A percentile compares a stretch with the other conserved stretches of the same genome.
phyloP scores from a whole-genome alignment of 495 filamentous ascomycete species.

The Hypomontagnella monticulosa region DNA sequence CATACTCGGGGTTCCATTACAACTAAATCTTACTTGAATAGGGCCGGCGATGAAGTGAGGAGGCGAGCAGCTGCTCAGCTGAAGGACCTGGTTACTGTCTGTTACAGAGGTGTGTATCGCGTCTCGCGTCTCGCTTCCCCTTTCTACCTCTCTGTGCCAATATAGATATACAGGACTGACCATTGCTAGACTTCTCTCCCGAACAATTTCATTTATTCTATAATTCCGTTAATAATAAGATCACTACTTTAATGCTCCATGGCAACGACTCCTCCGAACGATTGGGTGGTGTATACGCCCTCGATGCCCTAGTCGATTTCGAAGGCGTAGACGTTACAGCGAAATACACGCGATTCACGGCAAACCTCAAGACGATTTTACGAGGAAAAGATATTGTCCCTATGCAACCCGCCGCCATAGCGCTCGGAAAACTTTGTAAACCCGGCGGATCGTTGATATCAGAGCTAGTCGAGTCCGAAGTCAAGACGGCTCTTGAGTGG shows the following conservation, averaged over 20 bases:
- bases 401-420: slow-evolving; percentile 86
- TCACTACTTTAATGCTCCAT: slow-evolving; percentile 79
- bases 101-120: slow-evolving; percentile 45
- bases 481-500: slow-evolving; percentile 94
- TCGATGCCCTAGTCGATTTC: slow-evolving; percentile 93
- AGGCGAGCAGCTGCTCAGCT: slow-evolving; percentile 45
- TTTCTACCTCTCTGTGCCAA: background rate
- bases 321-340: slow-evolving; percentile 92
- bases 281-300: slow-evolving; percentile 88
- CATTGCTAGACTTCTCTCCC: slow-evolving; percentile 71
- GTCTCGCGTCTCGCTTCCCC: background rate
- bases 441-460: slow-evolving; percentile 95
- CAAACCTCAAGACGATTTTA: slow-evolving; percentile 86
- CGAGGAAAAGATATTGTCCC: slow-evolving; percentile 87
- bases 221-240: slow-evolving; percentile 77
- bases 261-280: slow-evolving; percentile 86
- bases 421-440: slow-evolving; percentile 86
- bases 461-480: slow-evolving; percentile 95
- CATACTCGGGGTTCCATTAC: background rate
- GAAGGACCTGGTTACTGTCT: slow-evolving; percentile 47
- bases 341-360: slow-evolving; percentile 92
- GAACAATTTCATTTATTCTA: slow-evolving; percentile 84
- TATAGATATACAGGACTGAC: slow-evolving; percentile 25
- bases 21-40: slow-evolving; percentile 20
- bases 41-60: slow-evolving; percentile 47